Percentiles rank a stretch among this genome's conserved stretches.
Evolutionary conservation across 257 asterid species (phyloP).

Genomic region (Leptodermis oblonga): DNA sequence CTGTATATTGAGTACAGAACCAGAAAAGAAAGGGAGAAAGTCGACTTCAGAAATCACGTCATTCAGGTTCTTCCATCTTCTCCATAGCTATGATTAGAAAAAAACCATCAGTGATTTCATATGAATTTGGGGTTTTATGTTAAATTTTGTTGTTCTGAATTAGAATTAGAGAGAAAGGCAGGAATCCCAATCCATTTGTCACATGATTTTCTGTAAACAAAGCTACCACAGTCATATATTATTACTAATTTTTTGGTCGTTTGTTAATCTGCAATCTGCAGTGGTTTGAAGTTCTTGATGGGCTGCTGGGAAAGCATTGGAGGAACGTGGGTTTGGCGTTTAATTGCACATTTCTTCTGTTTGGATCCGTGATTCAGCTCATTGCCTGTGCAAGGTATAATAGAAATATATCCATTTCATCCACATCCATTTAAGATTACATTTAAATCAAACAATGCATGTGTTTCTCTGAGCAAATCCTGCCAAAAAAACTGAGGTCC

Average conservation of each 20-base stretch:
- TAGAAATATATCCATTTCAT: too few relatives aligned
- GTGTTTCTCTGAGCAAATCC: not conserved
- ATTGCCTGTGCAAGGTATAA: constrained; percentile 94
- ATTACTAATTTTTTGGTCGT: too few relatives aligned
- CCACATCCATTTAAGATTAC: too few relatives aligned
- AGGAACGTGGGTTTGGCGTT: constrained; percentile 96
- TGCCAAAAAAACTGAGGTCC: not conserved
- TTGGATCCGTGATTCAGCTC: constrained; percentile 97
- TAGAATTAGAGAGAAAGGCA: not conserved
- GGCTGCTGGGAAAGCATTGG: constrained; percentile 86
- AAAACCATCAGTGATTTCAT: too few relatives aligned
- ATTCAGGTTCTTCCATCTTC: constrained; percentile 88
- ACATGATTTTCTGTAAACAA: constrained; percentile 21
- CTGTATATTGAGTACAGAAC: constrained; percentile 82
- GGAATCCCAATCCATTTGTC: constrained; percentile 13
- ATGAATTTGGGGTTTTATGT: too few relatives aligned
- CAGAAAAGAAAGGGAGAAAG: constrained; percentile 82
- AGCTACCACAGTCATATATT: too few relatives aligned
- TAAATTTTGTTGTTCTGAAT: too few relatives aligned
- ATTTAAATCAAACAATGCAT: too few relatives aligned
- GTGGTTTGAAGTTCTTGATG: constrained; percentile 99
- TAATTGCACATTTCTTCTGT: constrained; percentile 90
- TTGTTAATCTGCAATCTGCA: constrained; percentile 9
- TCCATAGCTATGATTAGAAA: too few relatives aligned
- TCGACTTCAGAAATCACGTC: constrained; percentile 82